These are phyloP conservation scores for Tylopilus sp. DNA, from an alignment of 768 basidiomycete species.

Conservation along the genomic window DNA sequence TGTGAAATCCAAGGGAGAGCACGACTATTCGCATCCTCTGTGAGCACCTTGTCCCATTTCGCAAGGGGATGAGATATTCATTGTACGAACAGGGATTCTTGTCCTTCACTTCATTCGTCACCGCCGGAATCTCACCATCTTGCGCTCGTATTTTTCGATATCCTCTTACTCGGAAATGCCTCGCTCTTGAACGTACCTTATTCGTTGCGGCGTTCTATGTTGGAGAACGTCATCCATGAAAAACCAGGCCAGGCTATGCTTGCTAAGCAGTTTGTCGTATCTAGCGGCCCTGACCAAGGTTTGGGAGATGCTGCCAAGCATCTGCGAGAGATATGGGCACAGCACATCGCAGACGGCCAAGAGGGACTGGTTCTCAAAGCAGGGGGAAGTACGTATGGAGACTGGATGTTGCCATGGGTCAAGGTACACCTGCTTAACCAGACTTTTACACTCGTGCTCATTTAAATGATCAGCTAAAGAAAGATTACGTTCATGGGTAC, in stretches of 20 bases:
- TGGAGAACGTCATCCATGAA: constrained; percentile 54
- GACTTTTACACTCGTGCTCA: too few species aligned
- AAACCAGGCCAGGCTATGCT: constrained; percentile 65
- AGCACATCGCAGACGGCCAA: constrained; percentile 47
- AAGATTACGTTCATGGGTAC: constrained; percentile 82
- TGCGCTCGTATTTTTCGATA: constrained; percentile 84
- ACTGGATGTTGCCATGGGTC: constrained; percentile 68
- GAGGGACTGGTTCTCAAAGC: constrained; percentile 83
- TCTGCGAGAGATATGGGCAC: constrained; percentile 47
- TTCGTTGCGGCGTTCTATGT: constrained; percentile 49
- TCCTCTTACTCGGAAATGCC: constrained; percentile 64
- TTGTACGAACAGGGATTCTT: constrained; percentile 30
- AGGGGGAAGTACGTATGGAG: constrained; percentile 63
- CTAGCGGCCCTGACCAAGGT: constrained; percentile 7
- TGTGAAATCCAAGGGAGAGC: constrained; percentile 17
- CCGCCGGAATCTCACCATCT: constrained; percentile 50
- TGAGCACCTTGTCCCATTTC: constrained; percentile 6
- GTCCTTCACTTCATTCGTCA: constrained; percentile 41
- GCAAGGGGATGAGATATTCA: constrained; percentile 1
- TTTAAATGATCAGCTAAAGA: constrained; percentile 51
- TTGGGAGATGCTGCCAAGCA: constrained; percentile 17
- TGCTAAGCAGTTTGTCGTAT: constrained; percentile 50
- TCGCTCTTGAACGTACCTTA: constrained; percentile 59
- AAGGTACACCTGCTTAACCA: constrained; percentile 43
- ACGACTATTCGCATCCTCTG: constrained; percentile 22